Evolutionary conservation across 2,329 filamentous ascomycete species (phyloP).

Genomic region (Septoria petroselini): DNA sequence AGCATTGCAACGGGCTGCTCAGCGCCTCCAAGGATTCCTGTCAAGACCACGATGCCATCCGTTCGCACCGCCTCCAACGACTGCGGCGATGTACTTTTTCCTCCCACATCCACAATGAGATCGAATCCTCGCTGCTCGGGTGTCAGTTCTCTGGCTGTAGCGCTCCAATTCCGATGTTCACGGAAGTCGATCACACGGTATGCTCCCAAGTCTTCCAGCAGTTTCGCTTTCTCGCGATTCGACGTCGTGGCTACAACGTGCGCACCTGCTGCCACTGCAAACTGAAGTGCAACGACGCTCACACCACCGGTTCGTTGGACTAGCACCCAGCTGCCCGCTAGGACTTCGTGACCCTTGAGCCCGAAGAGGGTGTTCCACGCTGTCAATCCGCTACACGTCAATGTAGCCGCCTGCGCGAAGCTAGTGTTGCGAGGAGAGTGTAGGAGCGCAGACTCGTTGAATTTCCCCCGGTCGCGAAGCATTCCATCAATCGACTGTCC

Average conservation of each 20-base stretch:
- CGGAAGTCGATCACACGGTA: conserved; percentile 55
- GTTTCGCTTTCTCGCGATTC: conserved; percentile 46
- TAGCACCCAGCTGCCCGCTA: conserved; percentile 48
- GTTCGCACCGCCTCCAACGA: conserved; percentile 41
- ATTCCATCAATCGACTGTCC: conserved; percentile 52
- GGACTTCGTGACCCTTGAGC: conserved; percentile 35
- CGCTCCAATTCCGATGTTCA: conserved; percentile 50
- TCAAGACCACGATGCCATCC: conserved; percentile 37
- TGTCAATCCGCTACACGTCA: conserved; percentile 43
- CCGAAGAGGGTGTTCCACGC: conserved; percentile 52
- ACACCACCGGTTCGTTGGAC: conserved; percentile 66
- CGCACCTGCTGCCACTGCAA: conserved; percentile 51
- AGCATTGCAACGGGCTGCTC: conserved; percentile 22
- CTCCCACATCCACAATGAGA: conserved; percentile 61
- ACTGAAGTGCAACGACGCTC: conserved; percentile 59
- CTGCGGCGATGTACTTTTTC: conserved; percentile 34
- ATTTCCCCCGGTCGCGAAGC: conserved; percentile 62
- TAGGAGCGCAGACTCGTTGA: conserved; percentile 54
- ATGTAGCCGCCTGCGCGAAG: conserved; percentile 43
- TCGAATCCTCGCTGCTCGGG: conserved; percentile 53
- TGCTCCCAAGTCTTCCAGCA: conserved; percentile 41
- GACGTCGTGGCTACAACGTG: conserved; percentile 56
- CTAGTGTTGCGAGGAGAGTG: conserved; percentile 41
- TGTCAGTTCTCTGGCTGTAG: conserved; percentile 46
- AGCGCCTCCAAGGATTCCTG: conserved; percentile 18